phyloP scores from a whole-genome alignment of 73 alveolate genomes.

The Paramecium pentaurelia region DNA sequence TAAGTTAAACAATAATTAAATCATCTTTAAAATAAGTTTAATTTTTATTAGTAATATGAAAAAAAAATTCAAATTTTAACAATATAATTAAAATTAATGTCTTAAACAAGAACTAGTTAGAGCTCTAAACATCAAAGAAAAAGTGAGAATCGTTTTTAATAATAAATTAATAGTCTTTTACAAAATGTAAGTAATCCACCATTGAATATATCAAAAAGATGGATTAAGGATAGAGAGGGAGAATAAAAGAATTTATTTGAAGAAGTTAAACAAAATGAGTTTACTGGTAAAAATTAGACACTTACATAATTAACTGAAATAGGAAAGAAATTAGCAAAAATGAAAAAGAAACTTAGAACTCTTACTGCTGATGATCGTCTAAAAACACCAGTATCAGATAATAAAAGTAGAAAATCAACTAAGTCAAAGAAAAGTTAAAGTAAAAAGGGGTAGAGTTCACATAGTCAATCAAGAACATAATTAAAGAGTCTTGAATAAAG shows the following conservation, averaged over 20 bases:
- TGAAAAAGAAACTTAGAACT: neutral
- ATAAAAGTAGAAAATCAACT: neutral
- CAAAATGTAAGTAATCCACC: neutral
- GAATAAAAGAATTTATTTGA: neutral
- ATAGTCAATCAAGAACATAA: neutral
- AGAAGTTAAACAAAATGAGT: neutral
- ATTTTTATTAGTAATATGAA: neutral
- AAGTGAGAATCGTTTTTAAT: neutral
- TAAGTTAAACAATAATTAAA: neutral
- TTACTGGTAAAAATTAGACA: neutral
- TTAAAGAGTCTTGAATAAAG: neutral
- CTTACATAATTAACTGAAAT: neutral
- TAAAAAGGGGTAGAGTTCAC: neutral
- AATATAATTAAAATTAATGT: neutral
- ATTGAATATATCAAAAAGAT: neutral
- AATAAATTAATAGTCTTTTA: neutral
- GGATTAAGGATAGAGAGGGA: neutral
- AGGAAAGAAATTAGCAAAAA: neutral
- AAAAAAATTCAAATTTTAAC: neutral
- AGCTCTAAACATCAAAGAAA: conserved; percentile 1
- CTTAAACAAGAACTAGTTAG: neutral
- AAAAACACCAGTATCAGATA: neutral
- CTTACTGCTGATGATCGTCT: neutral
- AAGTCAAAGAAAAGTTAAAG: conserved; percentile 1
- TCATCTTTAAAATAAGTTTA: neutral